Percentiles rank a stretch among this genome's conserved stretches.
These are phyloP conservation scores for Candida morakotiae DNA, from an alignment of 805 yeast genomes.

Conservation along the genomic window DNA sequence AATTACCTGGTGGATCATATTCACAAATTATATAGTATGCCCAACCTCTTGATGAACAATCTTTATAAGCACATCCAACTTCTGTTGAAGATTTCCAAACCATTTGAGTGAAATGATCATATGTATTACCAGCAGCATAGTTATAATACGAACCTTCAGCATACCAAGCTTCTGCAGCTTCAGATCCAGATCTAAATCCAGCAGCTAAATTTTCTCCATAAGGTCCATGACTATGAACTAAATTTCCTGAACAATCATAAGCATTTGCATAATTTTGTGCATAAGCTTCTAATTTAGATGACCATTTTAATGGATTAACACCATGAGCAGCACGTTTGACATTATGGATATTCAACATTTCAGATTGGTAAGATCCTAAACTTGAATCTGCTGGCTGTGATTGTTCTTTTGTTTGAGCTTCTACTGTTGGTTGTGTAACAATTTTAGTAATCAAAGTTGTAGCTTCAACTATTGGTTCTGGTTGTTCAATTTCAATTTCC, in stretches of 20 bases:
- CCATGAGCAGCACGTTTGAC: slow-evolving; percentile 34
- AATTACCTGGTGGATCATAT: slow-evolving; percentile 62
- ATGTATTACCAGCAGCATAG: slow-evolving; percentile 46
- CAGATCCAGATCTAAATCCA: slow-evolving; percentile 52
- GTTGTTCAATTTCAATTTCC: neutral
- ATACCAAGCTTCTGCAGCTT: slow-evolving; percentile 73
- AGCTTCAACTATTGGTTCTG: slow-evolving; percentile 4
- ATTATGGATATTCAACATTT: slow-evolving; percentile 34
- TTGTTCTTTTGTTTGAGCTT: slow-evolving; percentile 9
- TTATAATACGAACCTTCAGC: slow-evolving; percentile 47
- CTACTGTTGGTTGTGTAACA: no score
- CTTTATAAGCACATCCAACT: slow-evolving; percentile 68
- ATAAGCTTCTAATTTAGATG: slow-evolving; percentile 25
- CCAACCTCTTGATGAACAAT: slow-evolving; percentile 41
- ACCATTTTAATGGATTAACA: slow-evolving; percentile 28
- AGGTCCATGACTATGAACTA: slow-evolving; percentile 61
- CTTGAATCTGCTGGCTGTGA: slow-evolving; percentile 10
- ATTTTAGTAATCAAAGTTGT: neutral
- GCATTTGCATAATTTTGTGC: slow-evolving; percentile 48
- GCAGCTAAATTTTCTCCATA: slow-evolving; percentile 79
- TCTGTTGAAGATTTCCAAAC: slow-evolving; percentile 59
- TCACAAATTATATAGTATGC: slow-evolving; percentile 69
- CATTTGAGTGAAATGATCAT: slow-evolving; percentile 69
- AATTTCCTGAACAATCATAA: slow-evolving; percentile 55
- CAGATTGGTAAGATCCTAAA: slow-evolving; percentile 27